Evolutionary conservation across 1,139 yeast genomes (phyloP).

Genomic region (Starmera stellimalicola): DNA sequence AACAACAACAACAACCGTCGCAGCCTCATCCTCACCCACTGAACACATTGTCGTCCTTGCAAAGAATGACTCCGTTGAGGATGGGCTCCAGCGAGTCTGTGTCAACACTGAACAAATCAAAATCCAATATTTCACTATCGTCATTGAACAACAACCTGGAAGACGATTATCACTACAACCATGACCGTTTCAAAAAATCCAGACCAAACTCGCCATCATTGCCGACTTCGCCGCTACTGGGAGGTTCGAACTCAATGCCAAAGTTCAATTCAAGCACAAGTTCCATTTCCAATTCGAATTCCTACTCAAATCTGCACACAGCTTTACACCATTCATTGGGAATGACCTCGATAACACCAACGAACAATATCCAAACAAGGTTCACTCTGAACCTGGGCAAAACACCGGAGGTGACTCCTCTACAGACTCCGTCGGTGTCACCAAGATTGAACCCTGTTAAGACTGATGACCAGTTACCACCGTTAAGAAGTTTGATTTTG

Average conservation of each 20-base stretch:
- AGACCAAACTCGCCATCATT: conserved; percentile 71
- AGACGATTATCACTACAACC: conserved; percentile 40
- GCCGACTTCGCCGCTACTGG: conserved; percentile 53
- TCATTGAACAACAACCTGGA: conserved; percentile 22
- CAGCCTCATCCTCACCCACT: conserved; percentile 26
- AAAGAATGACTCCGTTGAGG: conserved; percentile 46
- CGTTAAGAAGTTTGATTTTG: conserved; percentile 40
- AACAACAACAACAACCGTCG: conserved; percentile 18
- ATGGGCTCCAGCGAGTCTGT: conserved; percentile 19
- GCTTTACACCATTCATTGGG: conserved; percentile 13
- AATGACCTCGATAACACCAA: conserved; percentile 11
- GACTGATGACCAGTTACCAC: conserved; percentile 27
- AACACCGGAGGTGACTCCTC: conserved; percentile 46
- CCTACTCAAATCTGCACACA: conserved; percentile 33
- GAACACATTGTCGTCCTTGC: conserved; percentile 37
- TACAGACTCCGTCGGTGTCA: conserved; percentile 51
- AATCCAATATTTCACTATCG: conserved; percentile 23
- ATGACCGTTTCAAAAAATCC: conserved; percentile 49
- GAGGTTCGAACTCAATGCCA: conserved; percentile 21
- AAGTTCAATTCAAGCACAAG: conserved; percentile 23
- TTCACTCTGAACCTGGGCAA: conserved; percentile 18
- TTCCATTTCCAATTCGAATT: conserved; percentile 16
- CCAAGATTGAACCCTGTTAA: conserved; percentile 32
- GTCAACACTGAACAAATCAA: conserved; percentile 11
- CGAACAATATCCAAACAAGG: neutral